Conservation (phyloP, 495 filamentous ascomycete species). For the Xylaria flabelliformis region DNA sequence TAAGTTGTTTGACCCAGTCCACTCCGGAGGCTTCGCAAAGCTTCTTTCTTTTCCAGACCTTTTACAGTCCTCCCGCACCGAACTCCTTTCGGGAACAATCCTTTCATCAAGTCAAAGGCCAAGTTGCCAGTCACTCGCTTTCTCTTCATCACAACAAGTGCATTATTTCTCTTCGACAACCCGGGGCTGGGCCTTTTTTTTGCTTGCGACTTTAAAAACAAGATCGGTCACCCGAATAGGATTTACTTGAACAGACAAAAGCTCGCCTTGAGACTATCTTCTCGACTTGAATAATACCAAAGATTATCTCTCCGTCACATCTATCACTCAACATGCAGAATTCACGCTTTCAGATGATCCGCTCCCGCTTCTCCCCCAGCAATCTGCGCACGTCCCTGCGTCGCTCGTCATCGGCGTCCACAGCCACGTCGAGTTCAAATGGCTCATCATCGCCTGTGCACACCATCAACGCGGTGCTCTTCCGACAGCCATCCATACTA, state of each 20-base stretch:
- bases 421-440: conserved; percentile 44
- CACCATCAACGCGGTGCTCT: conserved; percentile 59
- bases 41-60: conserved; percentile 36
- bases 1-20: background rate
- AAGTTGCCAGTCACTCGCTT: conserved; percentile 38
- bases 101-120: conserved; percentile 30
- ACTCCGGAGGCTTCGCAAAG: background rate
- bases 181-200: conserved; percentile 47
- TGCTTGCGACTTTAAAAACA: background rate
- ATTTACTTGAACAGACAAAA: background rate
- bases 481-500: conserved; percentile 52
- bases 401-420: conserved; percentile 50
- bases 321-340: conserved; percentile 45
- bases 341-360: conserved; percentile 58
- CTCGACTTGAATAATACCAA: background rate
- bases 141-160: conserved; percentile 7
- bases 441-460: conserved; percentile 48
- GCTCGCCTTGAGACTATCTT: background rate
- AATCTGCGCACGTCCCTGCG: conserved; percentile 58
- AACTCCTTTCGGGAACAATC: conserved; percentile 7
- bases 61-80: conserved; percentile 21
- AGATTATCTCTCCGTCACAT: background rate
- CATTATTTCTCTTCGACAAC: conserved; percentile 31
- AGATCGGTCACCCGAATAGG: background rate
- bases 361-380: conserved; percentile 53